Conservation (phyloP, 2,329 filamentous ascomycete genomes). For the Ophiostoma montium region DNA sequence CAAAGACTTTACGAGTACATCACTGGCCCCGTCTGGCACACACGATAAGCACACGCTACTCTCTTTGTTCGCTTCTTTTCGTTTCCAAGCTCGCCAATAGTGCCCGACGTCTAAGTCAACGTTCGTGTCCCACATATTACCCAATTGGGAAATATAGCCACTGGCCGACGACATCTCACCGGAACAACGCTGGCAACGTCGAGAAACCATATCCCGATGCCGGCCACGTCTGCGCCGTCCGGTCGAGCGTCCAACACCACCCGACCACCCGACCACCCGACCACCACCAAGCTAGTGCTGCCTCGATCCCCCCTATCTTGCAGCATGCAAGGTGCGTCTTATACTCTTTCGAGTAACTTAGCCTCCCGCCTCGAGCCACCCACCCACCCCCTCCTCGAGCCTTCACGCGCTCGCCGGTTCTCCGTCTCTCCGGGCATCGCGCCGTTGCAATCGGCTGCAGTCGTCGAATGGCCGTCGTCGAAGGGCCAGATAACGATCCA, state of each 20-base stretch:
- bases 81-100: background rate
- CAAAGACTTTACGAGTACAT: background rate
- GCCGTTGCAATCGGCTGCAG: no score
- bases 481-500: no score
- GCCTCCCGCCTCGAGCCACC: background rate
- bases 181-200: background rate
- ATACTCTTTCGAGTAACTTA: constrained; percentile 2
- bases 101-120: background rate
- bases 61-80: background rate
- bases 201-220: no score
- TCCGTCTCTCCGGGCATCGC: no score
- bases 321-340: constrained; percentile 2
- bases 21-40: background rate
- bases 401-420: no score
- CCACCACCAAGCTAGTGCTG: background rate
- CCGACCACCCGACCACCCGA: background rate
- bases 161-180: background rate
- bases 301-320: background rate
- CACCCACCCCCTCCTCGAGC: background rate
- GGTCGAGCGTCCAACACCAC: background rate
- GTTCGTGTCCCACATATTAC: background rate
- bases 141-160: background rate
- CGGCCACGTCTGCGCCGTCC: no score
- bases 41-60: background rate
- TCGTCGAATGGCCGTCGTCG: no score